Base-by-base conservation (phyloP, 208 protist species). In the Naegleria fowleri region DNA sequence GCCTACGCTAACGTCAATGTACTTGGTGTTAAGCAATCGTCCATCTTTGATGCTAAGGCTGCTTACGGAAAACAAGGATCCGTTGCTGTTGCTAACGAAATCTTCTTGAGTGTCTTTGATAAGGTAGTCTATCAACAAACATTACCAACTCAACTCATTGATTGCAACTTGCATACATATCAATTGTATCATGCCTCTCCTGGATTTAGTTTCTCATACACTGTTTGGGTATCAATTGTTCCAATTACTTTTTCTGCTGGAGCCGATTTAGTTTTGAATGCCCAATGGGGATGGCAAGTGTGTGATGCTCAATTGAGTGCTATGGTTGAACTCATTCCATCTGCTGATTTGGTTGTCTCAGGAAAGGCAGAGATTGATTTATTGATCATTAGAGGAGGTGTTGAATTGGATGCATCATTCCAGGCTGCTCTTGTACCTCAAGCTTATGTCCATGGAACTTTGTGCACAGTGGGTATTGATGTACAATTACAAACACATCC, bases 141-240 rank as follows among this genome's bases (percentile, higher is more conserved):
- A 25, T 86, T 93, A 19, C 91, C 91, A 11, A 36, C 67, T 79
- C 9, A 19, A 19, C 36, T 79, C 51, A 55, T 92, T 40, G 92
- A 93, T 85, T 93, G 92, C 86, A 84, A 36, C 48, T 83, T 92
- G 67, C 92, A 93, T 86, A 92, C 90, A 40, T 93, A 93, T 87
- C 55, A 22, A 48, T 29, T 91, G 6, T 39, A 75, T 90, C 85
- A 90, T 84, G 33, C 91, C 55, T 43, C 86, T 4, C 11, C 11
- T 48, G 90, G 55, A 59, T 25, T 91, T 19, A n/a, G 5, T 5
- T 5, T 84, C 7, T 92, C 91, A 25, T 93, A 93, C 59, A 90
- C 91, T 41, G 85, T 93, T 40, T 93, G 91, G 89, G 90, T 93
- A 79, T 90, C 58, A 43, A 86, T 93, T 33, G 90, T 93, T 25